Percentiles rank a stretch among this genome's conserved stretches.
Conservation (phyloP, 2,329 filamentous ascomycete genomes). For the Phialemoniopsis sp. region DNA sequence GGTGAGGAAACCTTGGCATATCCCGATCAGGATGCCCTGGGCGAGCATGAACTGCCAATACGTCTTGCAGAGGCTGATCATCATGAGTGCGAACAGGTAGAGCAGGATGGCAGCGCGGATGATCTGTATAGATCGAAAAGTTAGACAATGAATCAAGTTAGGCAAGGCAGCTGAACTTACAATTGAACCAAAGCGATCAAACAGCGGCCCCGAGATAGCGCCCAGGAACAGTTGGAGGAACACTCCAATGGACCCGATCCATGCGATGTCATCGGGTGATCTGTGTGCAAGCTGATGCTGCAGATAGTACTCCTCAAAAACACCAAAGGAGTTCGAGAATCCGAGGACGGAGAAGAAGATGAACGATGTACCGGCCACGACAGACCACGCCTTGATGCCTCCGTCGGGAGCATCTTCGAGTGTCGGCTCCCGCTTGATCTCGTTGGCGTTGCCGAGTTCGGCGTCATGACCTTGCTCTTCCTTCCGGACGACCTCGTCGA, state of each 20-base stretch:
- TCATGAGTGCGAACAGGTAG: conserved; percentile 34
- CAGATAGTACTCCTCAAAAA: conserved; percentile 39
- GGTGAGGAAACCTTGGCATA: conserved; percentile 32
- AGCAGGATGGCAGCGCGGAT: conserved; percentile 23
- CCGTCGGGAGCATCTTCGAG: conserved; percentile 10
- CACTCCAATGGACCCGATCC: conserved; percentile 33
- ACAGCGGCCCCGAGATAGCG: conserved; percentile 29
- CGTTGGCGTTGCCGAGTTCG: background rate
- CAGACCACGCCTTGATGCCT: conserved; percentile 27
- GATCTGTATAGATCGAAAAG: conserved; percentile 13
- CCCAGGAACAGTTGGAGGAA: conserved; percentile 30
- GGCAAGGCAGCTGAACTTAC: background rate
- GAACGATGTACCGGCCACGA: conserved; percentile 25
- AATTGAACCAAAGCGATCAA: conserved; percentile 32
- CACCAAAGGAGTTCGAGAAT: conserved; percentile 38
- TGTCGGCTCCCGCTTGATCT: no score
- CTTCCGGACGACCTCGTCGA: background rate
- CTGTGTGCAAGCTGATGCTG: conserved; percentile 23
- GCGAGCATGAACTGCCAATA: conserved; percentile 51
- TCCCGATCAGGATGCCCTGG: conserved; percentile 40
- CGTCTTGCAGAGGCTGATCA: conserved; percentile 33
- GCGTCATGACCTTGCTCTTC: no score
- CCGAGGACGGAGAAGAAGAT: conserved; percentile 34
- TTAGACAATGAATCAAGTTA: no score
- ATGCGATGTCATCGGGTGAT: conserved; percentile 28